Evolutionary conservation across 192 early-diverging fungal genomes (phyloP).

Genomic region (Phlyctochytrium arcticum): DNA sequence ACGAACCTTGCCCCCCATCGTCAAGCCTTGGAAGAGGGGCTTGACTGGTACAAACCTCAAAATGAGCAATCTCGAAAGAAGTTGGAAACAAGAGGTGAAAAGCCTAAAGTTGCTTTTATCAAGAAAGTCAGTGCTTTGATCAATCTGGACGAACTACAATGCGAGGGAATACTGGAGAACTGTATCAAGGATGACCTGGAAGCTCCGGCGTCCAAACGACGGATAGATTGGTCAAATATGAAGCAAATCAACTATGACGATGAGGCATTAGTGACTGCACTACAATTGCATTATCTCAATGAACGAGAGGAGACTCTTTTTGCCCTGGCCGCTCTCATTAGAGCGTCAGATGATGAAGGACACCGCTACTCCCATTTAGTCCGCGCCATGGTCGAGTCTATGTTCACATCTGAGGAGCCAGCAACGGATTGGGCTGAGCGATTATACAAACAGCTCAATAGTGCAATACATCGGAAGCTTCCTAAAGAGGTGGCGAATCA

Average conservation of each 20-base stretch:
- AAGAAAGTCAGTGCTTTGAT: slow-evolving; percentile 20
- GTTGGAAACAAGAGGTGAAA: neutral
- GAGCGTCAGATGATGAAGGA: slow-evolving; percentile 22
- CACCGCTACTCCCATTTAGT: slow-evolving; percentile 11
- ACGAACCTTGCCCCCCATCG: slow-evolving; percentile 9
- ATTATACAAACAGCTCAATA: slow-evolving; percentile 21
- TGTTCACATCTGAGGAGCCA: slow-evolving; percentile 3
- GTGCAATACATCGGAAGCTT: slow-evolving; percentile 1
- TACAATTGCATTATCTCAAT: slow-evolving; percentile 27
- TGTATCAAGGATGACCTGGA: slow-evolving; percentile 27
- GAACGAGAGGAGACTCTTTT: slow-evolving; percentile 24
- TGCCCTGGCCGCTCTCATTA: slow-evolving; percentile 24
- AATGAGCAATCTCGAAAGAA: slow-evolving; percentile 21
- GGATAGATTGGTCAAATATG: slow-evolving; percentile 25
- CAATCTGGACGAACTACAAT: slow-evolving; percentile 28
- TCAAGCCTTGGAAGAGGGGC: slow-evolving; percentile 8
- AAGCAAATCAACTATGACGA: slow-evolving; percentile 24
- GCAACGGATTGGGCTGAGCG: slow-evolving; percentile 5
- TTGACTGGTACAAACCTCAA: slow-evolving; percentile 19
- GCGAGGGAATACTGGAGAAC: slow-evolving; percentile 13
- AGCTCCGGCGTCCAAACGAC: slow-evolving; percentile 16
- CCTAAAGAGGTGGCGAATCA: slow-evolving; percentile 22
- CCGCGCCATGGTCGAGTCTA: neutral
- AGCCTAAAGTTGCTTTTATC: slow-evolving; percentile 18
- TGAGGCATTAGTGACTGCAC: slow-evolving; percentile 13